These are phyloP conservation scores for Claviceps lovelessii DNA, from an alignment of 2,329 filamentous ascomycete genomes.

Conservation along the genomic window DNA sequence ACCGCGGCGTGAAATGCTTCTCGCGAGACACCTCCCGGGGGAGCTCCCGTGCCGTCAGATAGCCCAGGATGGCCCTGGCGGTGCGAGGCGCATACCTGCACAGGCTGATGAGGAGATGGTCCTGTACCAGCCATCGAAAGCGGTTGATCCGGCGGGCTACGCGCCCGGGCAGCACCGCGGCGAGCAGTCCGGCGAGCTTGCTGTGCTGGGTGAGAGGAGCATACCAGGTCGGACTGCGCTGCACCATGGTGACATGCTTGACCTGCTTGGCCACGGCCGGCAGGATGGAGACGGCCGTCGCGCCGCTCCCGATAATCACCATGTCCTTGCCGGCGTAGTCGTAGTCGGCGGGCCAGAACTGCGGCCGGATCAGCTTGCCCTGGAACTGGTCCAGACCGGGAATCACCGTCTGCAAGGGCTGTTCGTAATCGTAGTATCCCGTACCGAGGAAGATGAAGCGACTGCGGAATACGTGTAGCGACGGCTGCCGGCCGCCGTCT, in stretches of 20 bases:
- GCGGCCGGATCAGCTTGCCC: slow-evolving; percentile 46
- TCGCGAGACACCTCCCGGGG: slow-evolving; percentile 32
- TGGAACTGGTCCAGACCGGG: slow-evolving; percentile 25
- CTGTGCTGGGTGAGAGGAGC: slow-evolving; percentile 34
- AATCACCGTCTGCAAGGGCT: slow-evolving; percentile 39
- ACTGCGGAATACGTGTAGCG: slow-evolving; percentile 20
- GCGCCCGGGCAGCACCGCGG: slow-evolving; percentile 26
- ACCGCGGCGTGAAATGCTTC: slow-evolving; percentile 40
- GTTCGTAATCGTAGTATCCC: slow-evolving; percentile 54
- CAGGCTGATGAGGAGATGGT: slow-evolving; percentile 27
- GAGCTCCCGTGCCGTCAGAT: slow-evolving; percentile 28
- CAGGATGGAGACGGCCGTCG: slow-evolving; percentile 52
- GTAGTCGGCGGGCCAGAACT: slow-evolving; percentile 57
- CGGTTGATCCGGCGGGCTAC: slow-evolving; percentile 31
- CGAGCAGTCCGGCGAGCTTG: slow-evolving; percentile 20
- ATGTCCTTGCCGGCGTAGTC: slow-evolving; percentile 51
- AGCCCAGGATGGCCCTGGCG: slow-evolving; percentile 29
- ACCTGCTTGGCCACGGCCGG: slow-evolving; percentile 45
- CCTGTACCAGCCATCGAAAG: slow-evolving; percentile 31
- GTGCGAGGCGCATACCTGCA: slow-evolving; percentile 34
- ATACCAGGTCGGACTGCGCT: slow-evolving; percentile 51
- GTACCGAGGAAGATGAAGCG: slow-evolving; percentile 41
- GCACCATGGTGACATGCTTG: slow-evolving; percentile 51
- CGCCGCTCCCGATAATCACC: slow-evolving; percentile 52
- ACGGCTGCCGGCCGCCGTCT: too few relatives aligned